These are phyloP conservation scores for Metarhizium humberi DNA, from an alignment of 2,329 filamentous ascomycete genomes.

Conservation along the genomic window DNA sequence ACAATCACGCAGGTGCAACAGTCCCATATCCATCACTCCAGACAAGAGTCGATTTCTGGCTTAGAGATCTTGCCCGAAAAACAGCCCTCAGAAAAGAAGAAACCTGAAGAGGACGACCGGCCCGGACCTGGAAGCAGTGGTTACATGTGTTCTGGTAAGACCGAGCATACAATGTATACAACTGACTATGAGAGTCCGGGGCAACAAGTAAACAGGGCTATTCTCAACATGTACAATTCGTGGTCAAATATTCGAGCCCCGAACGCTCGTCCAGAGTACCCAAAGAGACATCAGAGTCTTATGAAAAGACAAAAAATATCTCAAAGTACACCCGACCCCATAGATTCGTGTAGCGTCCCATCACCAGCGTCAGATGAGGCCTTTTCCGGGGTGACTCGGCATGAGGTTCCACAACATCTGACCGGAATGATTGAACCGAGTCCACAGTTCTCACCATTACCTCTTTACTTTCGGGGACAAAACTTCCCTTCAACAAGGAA, in stretches of 20 bases:
- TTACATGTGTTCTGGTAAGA: neutral
- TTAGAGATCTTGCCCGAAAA: neutral
- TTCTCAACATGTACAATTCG: constrained; percentile 13
- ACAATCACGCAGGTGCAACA: neutral
- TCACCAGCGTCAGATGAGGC: neutral
- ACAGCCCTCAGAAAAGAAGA: neutral
- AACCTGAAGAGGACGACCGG: neutral
- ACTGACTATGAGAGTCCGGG: neutral
- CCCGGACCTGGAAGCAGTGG: neutral
- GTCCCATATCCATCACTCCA: constrained; percentile 7
- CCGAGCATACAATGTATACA: neutral
- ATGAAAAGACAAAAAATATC: constrained; percentile 16
- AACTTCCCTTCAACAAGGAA: constrained; percentile 28
- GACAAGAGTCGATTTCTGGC: neutral
- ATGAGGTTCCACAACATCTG: neutral
- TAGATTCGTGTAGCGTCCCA: constrained; percentile 4
- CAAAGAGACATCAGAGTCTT: constrained; percentile 7
- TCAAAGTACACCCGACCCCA: constrained; percentile 17
- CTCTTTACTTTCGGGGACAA: constrained; percentile 31
- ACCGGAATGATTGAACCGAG: constrained; percentile 6
- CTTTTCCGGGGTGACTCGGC: neutral
- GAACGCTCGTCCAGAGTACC: constrained; percentile 10
- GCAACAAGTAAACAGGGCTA: constrained; percentile 8
- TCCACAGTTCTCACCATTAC: constrained; percentile 31
- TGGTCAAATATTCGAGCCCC: constrained; percentile 12